Percentiles rank a stretch among this genome's conserved stretches.
Evolutionary conservation across 2,329 filamentous ascomycete species (phyloP).

Genomic region (Beauveria sp.): DNA sequence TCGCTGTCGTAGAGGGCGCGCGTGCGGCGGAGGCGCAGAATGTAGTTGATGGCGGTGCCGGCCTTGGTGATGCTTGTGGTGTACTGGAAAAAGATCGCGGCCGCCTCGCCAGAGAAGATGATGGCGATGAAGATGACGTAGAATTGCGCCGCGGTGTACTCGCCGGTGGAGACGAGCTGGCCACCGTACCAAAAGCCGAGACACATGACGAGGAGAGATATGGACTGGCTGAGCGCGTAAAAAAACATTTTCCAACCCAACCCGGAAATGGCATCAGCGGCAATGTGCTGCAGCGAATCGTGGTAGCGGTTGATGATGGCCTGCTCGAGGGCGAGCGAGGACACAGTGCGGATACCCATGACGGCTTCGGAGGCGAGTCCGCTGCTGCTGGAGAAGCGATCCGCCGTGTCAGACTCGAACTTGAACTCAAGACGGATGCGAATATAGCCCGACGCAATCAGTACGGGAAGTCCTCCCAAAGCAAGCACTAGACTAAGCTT

Average conservation of each 20-base stretch:
- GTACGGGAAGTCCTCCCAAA: constrained; percentile 36
- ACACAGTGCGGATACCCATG: constrained; percentile 32
- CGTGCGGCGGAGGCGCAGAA: constrained; percentile 32
- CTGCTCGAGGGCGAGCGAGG: constrained; percentile 38
- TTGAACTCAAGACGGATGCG: constrained; percentile 41
- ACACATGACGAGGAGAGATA: constrained; percentile 30
- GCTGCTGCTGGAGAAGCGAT: constrained; percentile 38
- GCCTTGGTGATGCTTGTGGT: constrained; percentile 45
- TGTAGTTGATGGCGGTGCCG: constrained; percentile 39
- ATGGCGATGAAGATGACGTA: constrained; percentile 44
- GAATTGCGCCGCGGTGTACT: constrained; percentile 39
- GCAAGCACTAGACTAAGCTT: constrained; percentile 41
- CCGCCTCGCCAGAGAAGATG: constrained; percentile 36
- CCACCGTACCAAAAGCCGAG: constrained; percentile 34
- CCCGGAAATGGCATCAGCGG: constrained; percentile 20
- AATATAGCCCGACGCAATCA: constrained; percentile 37
- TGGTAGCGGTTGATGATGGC: constrained; percentile 31
- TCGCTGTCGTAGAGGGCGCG: constrained; percentile 24
- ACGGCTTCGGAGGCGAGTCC: constrained; percentile 41
- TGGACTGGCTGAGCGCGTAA: constrained; percentile 32
- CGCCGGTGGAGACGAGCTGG: constrained; percentile 32
- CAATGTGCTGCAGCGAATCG: constrained; percentile 23
- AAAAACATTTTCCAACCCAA: constrained; percentile 33
- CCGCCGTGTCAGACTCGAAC: constrained; percentile 36
- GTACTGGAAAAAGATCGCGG: constrained; percentile 36